Base-by-base conservation (phyloP, 2,329 filamentous ascomycete species). In the Beauveria sp. region DNA sequence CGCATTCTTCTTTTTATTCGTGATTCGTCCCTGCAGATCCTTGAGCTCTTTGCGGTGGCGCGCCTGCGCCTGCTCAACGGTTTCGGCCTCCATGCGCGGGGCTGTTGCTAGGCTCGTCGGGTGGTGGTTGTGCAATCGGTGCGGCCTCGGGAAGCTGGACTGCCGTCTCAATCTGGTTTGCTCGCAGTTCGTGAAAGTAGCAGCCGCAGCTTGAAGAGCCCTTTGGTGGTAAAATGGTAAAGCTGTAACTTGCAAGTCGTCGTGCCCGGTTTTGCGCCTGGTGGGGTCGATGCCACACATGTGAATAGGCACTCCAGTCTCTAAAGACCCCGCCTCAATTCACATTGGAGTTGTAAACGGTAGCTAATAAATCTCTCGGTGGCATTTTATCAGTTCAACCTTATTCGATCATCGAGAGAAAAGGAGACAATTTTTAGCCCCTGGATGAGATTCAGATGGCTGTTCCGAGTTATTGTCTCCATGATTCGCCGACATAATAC, bases 1-100 rank as follows among this genome's bases (percentile, higher is more conserved):
- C 18, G 95, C 93, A 67, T 90, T 88, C 80, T 97, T 98, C 81
- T 97, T 99, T 82, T 97, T 98, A 76, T 89, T 92, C 5, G 91
- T 97, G 70, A 96, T 86, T 63, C 88, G 87, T 56, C 86, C 83
- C 73, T 96, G 90, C 28, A 99, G 81, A 64, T 98, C 93, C 67
- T 87, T 88, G 73, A 89, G 86, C 76, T 99, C 93, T 74, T 91
- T 95, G 69, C 91, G 87, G 73, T 99, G 95, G 52, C 87, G 88
- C 43, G 86, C 79, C 68, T 91, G 87, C 61, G 95, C 77, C 64
- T 90, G 86, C 63, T 97, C 93, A 75, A 95, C 85, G 10, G 80
- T 76, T 70, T 85, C 82, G 50, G 65, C 24, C 38, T 72, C 73
- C 71, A 74, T 72, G 16, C 24, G 46, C 16, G 34, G 34, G 52